These are phyloP conservation scores for Inonotus obliquus DNA, from an alignment of 1,284 basidiomycete genomes.

Conservation along the genomic window DNA sequence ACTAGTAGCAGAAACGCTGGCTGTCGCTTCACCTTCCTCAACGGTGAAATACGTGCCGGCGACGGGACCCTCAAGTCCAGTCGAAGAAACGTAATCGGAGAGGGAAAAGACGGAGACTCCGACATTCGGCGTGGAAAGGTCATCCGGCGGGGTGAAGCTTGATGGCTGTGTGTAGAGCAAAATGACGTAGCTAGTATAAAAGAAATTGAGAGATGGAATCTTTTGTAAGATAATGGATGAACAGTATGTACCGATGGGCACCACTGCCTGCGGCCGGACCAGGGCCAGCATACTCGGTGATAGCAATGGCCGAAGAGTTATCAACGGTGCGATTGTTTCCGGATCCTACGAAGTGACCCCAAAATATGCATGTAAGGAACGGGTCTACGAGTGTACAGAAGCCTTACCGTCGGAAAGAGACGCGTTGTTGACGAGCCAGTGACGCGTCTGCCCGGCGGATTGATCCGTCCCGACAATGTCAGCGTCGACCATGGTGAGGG, in stretches of 20 bases:
- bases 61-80: slow-evolving; percentile 52
- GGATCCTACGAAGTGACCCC: slow-evolving; percentile 18
- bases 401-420: slow-evolving; percentile 39
- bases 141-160: slow-evolving; percentile 56
- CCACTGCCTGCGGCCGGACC: slow-evolving; percentile 63
- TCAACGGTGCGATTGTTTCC: slow-evolving; percentile 37
- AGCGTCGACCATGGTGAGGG: slow-evolving; percentile 71
- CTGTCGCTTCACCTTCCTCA: slow-evolving; percentile 58
- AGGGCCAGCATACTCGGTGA: slow-evolving; percentile 73
- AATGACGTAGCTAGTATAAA: slow-evolving; percentile 54
- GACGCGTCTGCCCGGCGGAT: slow-evolving; percentile 55
- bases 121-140: slow-evolving; percentile 45
- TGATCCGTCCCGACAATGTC: slow-evolving; percentile 54
- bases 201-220: no score
- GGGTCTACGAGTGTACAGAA: no score
- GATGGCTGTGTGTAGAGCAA: slow-evolving; percentile 60
- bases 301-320: slow-evolving; percentile 44
- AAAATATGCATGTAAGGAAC: no score
- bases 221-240: no score
- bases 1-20: slow-evolving; percentile 50
- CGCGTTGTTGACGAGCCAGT: slow-evolving; percentile 77
- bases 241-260: slow-evolving; percentile 58
- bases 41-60: slow-evolving; percentile 74
- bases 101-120: slow-evolving; percentile 51
- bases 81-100: slow-evolving; percentile 46